Evolutionary conservation across 1,139 yeast species (phyloP).

Genomic region (Yamadazyma dendronema): DNA sequence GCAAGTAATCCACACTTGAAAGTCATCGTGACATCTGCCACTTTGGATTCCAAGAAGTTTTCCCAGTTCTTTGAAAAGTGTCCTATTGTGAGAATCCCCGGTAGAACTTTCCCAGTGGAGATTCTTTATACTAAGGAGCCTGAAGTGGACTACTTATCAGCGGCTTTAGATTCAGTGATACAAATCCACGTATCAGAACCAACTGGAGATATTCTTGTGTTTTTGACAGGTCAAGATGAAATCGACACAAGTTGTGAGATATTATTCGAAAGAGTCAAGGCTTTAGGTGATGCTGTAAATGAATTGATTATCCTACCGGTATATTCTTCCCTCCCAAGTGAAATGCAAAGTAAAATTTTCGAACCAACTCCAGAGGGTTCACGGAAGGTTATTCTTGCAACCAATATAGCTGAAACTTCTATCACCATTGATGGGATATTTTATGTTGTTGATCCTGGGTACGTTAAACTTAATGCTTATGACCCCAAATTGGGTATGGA

Average conservation of each 20-base stretch:
- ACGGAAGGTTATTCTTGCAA: constrained; percentile 73
- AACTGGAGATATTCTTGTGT: constrained; percentile 79
- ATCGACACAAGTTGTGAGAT: constrained; percentile 88
- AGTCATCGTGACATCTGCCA: constrained; percentile 87
- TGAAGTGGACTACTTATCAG: constrained; percentile 79
- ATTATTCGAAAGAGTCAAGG: constrained; percentile 62
- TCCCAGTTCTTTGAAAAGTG: constrained; percentile 74
- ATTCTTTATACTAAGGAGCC: constrained; percentile 75
- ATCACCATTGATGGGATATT: constrained; percentile 77
- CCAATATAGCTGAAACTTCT: constrained; percentile 81
- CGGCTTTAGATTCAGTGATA: constrained; percentile 75
- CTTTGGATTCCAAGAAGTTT: constrained; percentile 82
- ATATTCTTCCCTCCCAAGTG: constrained; percentile 75
- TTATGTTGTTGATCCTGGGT: constrained; percentile 80
- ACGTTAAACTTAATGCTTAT: constrained; percentile 73
- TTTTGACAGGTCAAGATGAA: constrained; percentile 88
- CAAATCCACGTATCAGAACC: constrained; percentile 81
- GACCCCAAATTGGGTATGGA: constrained; percentile 80
- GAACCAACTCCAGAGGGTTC: constrained; percentile 73
- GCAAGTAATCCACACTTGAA: constrained; percentile 68
- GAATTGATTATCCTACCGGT: constrained; percentile 84
- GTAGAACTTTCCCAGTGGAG: constrained; percentile 88
- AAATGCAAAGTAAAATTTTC: constrained; percentile 68
- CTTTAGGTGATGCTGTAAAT: constrained; percentile 59
- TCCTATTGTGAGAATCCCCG: constrained; percentile 82